Evolutionary conservation across 129 eudicot species (phyloP).

Genomic region (Tagetes erecta): DNA sequence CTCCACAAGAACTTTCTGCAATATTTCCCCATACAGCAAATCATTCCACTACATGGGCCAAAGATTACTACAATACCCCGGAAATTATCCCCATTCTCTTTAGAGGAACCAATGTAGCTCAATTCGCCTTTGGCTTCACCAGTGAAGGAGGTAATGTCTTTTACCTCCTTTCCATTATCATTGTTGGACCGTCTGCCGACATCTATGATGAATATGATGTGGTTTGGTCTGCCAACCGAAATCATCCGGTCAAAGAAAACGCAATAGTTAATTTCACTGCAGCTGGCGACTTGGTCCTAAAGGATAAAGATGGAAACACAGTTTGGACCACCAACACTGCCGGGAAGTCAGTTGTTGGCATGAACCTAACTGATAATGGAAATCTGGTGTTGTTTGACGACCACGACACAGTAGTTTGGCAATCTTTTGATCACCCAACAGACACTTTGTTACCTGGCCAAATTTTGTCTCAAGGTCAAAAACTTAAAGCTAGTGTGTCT

Average conservation of each 20-base stretch:
- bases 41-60: constrained; percentile 16
- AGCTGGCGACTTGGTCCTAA: constrained; percentile 33
- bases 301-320: constrained; percentile 18
- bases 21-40: neutral
- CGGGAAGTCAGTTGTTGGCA: constrained; percentile 23
- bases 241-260: constrained; percentile 1
- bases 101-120: neutral
- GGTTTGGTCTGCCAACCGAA: constrained; percentile 38
- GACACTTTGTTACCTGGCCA: constrained; percentile 33
- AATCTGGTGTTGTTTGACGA: constrained; percentile 24
- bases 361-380: constrained; percentile 26
- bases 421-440: constrained; percentile 44
- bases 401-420: constrained; percentile 25
- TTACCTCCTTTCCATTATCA: neutral
- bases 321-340: constrained; percentile 35
- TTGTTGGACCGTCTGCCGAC: neutral
- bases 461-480: constrained; percentile 25
- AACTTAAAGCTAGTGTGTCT: constrained; percentile 27
- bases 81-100: neutral
- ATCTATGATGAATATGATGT: neutral
- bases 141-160: neutral
- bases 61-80: no score
- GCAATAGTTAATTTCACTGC: constrained; percentile 19
- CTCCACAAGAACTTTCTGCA: neutral
- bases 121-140: constrained; percentile 22